Conservation (phyloP, 208 protist species). For the Leishmania major region DNA sequence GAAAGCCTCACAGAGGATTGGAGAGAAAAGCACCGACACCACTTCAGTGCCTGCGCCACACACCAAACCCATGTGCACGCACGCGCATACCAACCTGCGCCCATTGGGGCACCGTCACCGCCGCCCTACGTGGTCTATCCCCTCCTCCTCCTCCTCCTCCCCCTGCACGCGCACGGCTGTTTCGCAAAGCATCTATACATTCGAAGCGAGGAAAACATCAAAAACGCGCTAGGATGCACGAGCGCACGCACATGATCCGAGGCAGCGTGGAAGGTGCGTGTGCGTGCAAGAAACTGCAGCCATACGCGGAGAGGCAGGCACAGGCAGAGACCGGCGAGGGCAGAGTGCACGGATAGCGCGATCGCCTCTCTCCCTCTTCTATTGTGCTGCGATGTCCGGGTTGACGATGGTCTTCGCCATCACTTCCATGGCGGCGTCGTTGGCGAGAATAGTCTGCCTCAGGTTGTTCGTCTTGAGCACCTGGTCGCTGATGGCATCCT, state of each 20-base stretch:
- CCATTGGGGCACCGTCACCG: neutral
- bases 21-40: neutral
- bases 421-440: conserved; percentile 75
- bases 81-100: neutral
- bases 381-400: conserved; percentile 54
- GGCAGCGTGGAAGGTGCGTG: neutral
- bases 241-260: neutral
- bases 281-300: neutral
- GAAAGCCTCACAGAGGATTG: too few relatives aligned
- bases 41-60: neutral
- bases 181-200: neutral
- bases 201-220: neutral
- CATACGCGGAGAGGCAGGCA: neutral
- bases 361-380: neutral
- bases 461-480: conserved; percentile 87
- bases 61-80: neutral
- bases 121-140: neutral
- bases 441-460: conserved; percentile 75
- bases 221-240: neutral
- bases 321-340: neutral
- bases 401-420: conserved; percentile 88
- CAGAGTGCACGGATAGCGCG: neutral
- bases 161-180: neutral
- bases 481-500: conserved; percentile 90
- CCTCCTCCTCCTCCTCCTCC: too few relatives aligned